A percentile compares a stretch with the other conserved stretches of the same genome.
These are phyloP conservation scores for Proteromonas lacertae DNA, from an alignment of 352 stramenopile genomes.

Conservation along the genomic window DNA sequence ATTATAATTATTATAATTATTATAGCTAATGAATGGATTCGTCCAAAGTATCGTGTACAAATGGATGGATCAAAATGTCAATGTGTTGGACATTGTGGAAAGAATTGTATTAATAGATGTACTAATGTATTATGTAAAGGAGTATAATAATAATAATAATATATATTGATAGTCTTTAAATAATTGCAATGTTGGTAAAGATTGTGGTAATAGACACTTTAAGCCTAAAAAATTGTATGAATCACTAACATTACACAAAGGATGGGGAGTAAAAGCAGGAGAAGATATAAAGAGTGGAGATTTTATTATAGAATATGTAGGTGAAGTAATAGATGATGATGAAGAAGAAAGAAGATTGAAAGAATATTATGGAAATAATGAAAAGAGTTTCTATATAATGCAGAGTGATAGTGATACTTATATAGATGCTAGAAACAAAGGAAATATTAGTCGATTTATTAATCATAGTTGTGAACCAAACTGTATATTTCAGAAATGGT, in stretches of 20 bases:
- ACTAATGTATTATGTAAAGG: too few relatives aligned
- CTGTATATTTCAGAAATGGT: constrained; percentile 9
- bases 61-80: too few relatives aligned
- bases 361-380: constrained; percentile 5
- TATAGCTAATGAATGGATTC: too few relatives aligned
- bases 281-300: constrained; percentile 18
- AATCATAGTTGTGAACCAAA: constrained; percentile 18
- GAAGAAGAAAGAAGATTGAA: constrained; percentile 12
- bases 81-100: too few relatives aligned
- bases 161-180: constrained; percentile 7
- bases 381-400: constrained; percentile 15
- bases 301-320: constrained; percentile 51
- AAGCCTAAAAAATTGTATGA: constrained; percentile 1
- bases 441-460: constrained; percentile 11
- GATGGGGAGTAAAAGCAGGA: constrained; percentile 8
- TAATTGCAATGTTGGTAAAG: constrained; percentile 4
- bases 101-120: too few relatives aligned
- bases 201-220: constrained; percentile 7
- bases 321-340: constrained; percentile 50
- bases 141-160: background rate
- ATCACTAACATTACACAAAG: constrained; percentile 6
- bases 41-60: too few relatives aligned
- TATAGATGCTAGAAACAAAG: constrained; percentile 10
- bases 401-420: constrained; percentile 8
- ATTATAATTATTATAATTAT: too few relatives aligned